Conservation (phyloP, 1,284 basidiomycete genomes). For the Neolentinus lepideus region DNA sequence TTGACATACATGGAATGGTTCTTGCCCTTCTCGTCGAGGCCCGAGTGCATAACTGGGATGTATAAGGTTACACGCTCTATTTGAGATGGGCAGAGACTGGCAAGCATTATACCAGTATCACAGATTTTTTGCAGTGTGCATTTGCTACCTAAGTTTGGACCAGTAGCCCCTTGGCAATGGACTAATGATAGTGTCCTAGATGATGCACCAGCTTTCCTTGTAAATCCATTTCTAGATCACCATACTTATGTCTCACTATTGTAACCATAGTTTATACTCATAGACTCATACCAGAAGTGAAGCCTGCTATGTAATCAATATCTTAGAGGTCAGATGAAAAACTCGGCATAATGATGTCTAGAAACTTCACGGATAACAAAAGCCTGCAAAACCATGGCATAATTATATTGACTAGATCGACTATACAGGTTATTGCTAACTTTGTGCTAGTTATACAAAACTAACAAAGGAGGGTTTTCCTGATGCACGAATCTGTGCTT, state of each 20-base stretch:
- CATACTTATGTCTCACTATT: slow-evolving; percentile 21
- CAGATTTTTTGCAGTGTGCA: slow-evolving; percentile 21
- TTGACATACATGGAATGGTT: slow-evolving; percentile 18
- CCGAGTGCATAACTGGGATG: slow-evolving; percentile 12
- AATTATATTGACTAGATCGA: too few species aligned
- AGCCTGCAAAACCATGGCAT: too few species aligned
- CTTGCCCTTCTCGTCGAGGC: slow-evolving; percentile 11
- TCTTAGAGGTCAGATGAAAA: too few species aligned
- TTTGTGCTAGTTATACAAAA: too few species aligned
- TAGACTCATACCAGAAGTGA: too few species aligned
- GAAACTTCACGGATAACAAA: too few species aligned
- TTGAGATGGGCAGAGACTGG: slow-evolving; percentile 11
- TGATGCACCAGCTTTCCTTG: slow-evolving; percentile 18
- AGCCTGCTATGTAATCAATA: too few species aligned
- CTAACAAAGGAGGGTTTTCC: too few species aligned
- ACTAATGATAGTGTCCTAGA: slow-evolving; percentile 26
- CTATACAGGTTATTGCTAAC: too few species aligned
- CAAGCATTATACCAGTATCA: slow-evolving; percentile 18
- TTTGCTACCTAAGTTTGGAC: slow-evolving; percentile 21
- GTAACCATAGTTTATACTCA: too few species aligned
- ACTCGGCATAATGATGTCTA: too few species aligned
- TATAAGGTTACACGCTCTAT: slow-evolving; percentile 15
- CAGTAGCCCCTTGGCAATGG: slow-evolving; percentile 20
- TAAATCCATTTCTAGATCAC: slow-evolving; percentile 23
- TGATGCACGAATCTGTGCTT: too few species aligned